Conservation (phyloP, 2,329 filamentous ascomycete species). For the Aspergillus pseudoviridinutans region DNA sequence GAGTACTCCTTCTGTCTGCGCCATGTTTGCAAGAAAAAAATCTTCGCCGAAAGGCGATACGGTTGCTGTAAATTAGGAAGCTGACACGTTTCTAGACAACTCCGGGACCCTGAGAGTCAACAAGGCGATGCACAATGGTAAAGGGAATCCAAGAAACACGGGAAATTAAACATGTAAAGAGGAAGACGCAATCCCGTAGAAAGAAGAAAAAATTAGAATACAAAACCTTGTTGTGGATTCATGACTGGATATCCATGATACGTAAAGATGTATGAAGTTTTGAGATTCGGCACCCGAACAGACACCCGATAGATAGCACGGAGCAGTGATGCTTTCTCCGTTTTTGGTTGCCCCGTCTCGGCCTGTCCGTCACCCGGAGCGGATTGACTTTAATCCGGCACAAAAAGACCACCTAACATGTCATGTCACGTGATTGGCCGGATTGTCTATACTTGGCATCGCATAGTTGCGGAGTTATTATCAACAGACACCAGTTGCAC, state of each 20-base stretch:
- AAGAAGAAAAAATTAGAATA: conserved; percentile 1
- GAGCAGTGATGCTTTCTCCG: conserved; percentile 3
- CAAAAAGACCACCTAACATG: conserved; percentile 17
- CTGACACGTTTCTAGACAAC: conserved; percentile 26
- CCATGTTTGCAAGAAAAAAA: conserved; percentile 18
- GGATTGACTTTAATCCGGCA: conserved; percentile 9
- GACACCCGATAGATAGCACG: conserved; percentile 1
- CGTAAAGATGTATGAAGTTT: not conserved
- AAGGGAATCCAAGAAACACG: conserved; percentile 1
- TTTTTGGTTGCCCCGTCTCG: not conserved
- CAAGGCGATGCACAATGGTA: conserved; percentile 12
- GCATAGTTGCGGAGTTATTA: not conserved
- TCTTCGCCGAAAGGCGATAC: conserved; percentile 6
- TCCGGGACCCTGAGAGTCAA: conserved; percentile 18
- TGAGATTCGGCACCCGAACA: not conserved
- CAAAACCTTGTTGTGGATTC: not conserved
- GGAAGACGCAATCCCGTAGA: not conserved
- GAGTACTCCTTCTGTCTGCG: conserved; percentile 21
- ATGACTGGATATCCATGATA: not conserved
- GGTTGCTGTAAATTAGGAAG: conserved; percentile 15
- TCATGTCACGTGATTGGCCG: conserved; percentile 5
- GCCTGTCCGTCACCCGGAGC: conserved; percentile 8
- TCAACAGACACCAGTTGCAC: not conserved
- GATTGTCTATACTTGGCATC: not conserved
- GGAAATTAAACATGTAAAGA: conserved; percentile 7